Conservation (phyloP, 768 basidiomycete species). For the Boletus pseudopeckii region DNA sequence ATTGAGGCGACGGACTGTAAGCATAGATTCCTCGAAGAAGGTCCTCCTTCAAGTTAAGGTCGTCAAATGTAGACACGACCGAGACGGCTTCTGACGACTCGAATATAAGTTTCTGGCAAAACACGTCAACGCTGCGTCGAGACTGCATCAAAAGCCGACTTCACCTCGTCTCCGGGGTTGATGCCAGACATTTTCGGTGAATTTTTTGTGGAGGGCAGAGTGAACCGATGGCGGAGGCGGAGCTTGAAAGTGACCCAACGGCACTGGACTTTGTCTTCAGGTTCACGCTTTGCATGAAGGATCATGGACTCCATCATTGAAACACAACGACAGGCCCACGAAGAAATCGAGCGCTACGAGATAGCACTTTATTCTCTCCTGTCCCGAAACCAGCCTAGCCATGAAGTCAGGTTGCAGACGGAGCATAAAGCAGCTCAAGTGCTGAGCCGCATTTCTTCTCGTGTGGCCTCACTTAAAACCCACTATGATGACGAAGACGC, state of each 20-base stretch:
- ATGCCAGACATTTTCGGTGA: conserved; percentile 72
- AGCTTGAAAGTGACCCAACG: conserved; percentile 46
- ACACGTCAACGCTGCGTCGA: background rate
- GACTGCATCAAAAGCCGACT: conserved; percentile 19
- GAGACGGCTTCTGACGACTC: conserved; percentile 93
- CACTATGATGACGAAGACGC: conserved; percentile 77
- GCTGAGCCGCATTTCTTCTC: conserved; percentile 76
- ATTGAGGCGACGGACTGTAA: conserved; percentile 64
- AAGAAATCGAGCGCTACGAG: conserved; percentile 92
- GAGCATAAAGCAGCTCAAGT: conserved; percentile 90
- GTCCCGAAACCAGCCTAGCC: conserved; percentile 58
- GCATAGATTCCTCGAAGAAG: conserved; percentile 96
- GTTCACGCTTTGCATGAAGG: background rate
- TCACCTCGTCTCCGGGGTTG: conserved; percentile 82
- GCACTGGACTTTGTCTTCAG: background rate
- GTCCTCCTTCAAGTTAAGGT: conserved; percentile 90
- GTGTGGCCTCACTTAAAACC: conserved; percentile 60
- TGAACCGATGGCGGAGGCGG: conserved; percentile 34
- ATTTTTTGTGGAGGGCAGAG: conserved; percentile 32
- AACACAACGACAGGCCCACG: conserved; percentile 91
- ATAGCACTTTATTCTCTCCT: conserved; percentile 81
- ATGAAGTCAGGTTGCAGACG: conserved; percentile 64
- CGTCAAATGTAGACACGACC: conserved; percentile 86
- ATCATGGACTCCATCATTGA: conserved; percentile 94
- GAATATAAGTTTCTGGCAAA: conserved; percentile 79